Evolutionary conservation across 768 basidiomycete species (phyloP).

Genomic region (Pholiota microspora): DNA sequence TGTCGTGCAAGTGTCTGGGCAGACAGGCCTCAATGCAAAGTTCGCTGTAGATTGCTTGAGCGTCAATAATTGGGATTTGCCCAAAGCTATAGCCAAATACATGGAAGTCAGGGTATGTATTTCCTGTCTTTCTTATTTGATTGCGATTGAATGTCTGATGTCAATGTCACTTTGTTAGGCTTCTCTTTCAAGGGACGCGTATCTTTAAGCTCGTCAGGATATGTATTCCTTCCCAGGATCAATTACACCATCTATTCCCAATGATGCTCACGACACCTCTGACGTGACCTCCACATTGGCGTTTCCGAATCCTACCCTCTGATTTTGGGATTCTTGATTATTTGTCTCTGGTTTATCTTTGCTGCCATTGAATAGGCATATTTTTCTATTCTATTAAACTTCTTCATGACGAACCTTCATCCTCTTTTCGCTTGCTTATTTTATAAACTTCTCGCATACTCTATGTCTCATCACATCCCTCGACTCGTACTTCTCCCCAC

Average conservation of each 20-base stretch:
- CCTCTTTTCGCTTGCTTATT: not conserved
- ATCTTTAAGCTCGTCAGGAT: conserved; percentile 28
- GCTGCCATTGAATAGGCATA: conserved; percentile 4
- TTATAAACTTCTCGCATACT: not conserved
- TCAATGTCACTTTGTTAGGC: conserved; percentile 29
- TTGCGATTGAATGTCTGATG: conserved; percentile 15
- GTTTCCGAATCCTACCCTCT: not conserved
- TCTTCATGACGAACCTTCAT: not conserved
- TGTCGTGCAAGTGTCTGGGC: conserved; percentile 66
- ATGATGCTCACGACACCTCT: not conserved
- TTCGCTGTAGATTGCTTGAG: conserved; percentile 84
- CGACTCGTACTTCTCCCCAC: not conserved
- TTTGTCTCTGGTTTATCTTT: not conserved
- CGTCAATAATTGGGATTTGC: conserved; percentile 83
- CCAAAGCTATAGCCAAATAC: conserved; percentile 80
- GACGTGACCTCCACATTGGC: not conserved
- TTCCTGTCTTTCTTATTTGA: conserved; percentile 2
- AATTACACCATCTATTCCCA: not conserved
- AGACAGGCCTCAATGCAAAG: conserved; percentile 76
- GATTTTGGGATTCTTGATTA: not conserved
- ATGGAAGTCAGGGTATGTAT: conserved; percentile 78
- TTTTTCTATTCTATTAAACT: conserved; percentile 5
- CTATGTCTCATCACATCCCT: not conserved
- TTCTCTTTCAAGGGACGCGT: conserved; percentile 53
- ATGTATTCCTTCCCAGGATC: not conserved